Evolutionary conservation across 169 alveolate species (phyloP).

Genomic region (Plasmodium coatneyi): DNA sequence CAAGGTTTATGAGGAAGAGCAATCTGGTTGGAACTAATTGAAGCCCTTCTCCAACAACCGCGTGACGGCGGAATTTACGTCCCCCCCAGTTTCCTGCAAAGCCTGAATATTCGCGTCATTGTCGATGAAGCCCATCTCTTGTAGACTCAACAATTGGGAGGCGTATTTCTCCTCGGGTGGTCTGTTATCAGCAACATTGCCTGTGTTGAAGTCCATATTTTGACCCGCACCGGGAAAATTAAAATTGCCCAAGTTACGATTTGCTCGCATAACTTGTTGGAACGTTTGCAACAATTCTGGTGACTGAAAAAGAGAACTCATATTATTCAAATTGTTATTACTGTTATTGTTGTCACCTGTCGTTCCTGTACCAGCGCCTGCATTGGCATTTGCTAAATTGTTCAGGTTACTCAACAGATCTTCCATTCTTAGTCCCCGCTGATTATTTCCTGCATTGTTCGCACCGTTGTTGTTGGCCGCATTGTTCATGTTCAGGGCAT

Average conservation of each 20-base stretch:
- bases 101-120: constrained; percentile 93
- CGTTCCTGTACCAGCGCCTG: constrained; percentile 16
- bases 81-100: constrained; percentile 94
- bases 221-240: constrained; percentile 18
- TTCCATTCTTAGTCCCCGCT: constrained; percentile 57
- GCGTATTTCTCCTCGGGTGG: constrained; percentile 89
- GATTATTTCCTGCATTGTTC: neutral
- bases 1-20: too few relatives aligned
- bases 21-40: constrained; percentile 42
- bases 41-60: constrained; percentile 90
- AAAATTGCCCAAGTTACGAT: constrained; percentile 65
- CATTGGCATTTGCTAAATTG: constrained; percentile 19
- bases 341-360: neutral
- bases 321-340: constrained; percentile 6
- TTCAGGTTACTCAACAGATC: constrained; percentile 43
- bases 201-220: constrained; percentile 40
- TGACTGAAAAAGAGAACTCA: constrained; percentile 59
- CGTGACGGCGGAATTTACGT: constrained; percentile 94
- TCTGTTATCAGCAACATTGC: constrained; percentile 79
- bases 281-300: constrained; percentile 64
- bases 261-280: constrained; percentile 59
- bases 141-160: constrained; percentile 89
- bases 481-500: constrained; percentile 77
- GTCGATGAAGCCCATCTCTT: constrained; percentile 96
- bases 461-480: constrained; percentile 2